Evolutionary conservation across 1,284 basidiomycete genomes (phyloP).

Genomic region (Cutaneotrichosporon curvatum): DNA sequence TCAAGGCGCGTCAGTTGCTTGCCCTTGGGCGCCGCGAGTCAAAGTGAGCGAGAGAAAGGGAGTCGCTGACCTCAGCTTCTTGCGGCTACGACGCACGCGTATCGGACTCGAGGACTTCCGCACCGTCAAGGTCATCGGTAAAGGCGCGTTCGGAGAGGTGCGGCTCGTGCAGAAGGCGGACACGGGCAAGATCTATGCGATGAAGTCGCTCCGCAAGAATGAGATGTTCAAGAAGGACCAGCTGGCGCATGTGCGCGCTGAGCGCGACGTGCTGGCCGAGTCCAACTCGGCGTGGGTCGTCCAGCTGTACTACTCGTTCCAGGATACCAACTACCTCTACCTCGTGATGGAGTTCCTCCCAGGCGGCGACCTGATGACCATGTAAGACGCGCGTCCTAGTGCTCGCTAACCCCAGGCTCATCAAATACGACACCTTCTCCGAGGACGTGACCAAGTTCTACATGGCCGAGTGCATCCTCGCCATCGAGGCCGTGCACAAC

Average conservation of each 20-base stretch:
- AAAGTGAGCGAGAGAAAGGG: conserved; percentile 46
- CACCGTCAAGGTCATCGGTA: conserved; percentile 97
- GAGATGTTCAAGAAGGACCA: conserved; percentile 99
- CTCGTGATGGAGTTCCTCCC: conserved; percentile 99
- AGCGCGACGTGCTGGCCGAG: conserved; percentile 94
- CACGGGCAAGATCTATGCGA: conserved; percentile 96
- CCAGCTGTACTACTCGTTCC: conserved; percentile 97
- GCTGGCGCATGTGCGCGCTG: conserved; percentile 96
- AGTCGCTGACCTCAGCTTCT: conserved; percentile 50
- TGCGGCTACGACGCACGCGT: conserved; percentile 83
- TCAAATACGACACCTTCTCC: conserved; percentile 98
- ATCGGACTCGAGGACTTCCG: conserved; percentile 89
- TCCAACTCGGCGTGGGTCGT: conserved; percentile 98
- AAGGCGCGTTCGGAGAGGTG: conserved; percentile 98
- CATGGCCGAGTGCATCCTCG: conserved; percentile 96
- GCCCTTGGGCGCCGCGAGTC: conserved; percentile 88
- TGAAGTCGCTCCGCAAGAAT: conserved; percentile 96
- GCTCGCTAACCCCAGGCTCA: conserved; percentile 63
- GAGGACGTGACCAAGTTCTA: conserved; percentile 99
- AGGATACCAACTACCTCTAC: conserved; percentile 91
- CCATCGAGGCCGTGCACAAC: conserved; percentile 96
- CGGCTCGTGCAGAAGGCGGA: conserved; percentile 93
- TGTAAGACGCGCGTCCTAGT: conserved; percentile 29
- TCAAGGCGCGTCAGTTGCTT: conserved; percentile 82
- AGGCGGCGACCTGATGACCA: conserved; percentile 88